phyloP scores from a whole-genome alignment of 768 basidiomycete species.

The Leccinum longicurvipes region DNA sequence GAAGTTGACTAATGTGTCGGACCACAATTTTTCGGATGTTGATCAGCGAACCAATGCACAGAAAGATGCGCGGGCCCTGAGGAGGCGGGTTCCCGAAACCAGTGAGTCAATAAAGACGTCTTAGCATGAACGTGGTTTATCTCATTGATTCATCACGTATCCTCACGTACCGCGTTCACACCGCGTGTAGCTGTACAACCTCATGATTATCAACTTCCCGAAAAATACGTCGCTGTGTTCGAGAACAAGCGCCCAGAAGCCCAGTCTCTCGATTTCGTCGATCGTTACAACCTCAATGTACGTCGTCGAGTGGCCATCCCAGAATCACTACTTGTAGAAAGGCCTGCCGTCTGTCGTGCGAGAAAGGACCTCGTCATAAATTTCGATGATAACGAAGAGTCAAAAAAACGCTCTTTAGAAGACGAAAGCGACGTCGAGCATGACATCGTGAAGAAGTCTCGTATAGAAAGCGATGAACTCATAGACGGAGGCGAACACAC shows the following conservation, averaged over 20 bases:
- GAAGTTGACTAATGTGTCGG: constrained; percentile 26
- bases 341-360: constrained; percentile 25
- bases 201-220: constrained; percentile 19
- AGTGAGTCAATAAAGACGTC: constrained; percentile 35
- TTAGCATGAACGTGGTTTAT: constrained; percentile 19
- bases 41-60: constrained; percentile 31
- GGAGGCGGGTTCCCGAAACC: constrained; percentile 45
- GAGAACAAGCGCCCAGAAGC: constrained; percentile 17
- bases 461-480: constrained; percentile 47
- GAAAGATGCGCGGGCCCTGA: constrained; percentile 37
- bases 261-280: constrained; percentile 31
- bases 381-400: constrained; percentile 24
- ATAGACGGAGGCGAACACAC: constrained; percentile 49
- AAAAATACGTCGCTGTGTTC: constrained; percentile 10
- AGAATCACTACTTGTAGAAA: constrained; percentile 15
- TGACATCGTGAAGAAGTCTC: constrained; percentile 49
- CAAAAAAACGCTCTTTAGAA: constrained; percentile 43
- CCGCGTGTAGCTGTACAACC: constrained; percentile 24
- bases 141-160: constrained; percentile 26
- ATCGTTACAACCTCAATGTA: constrained; percentile 37
- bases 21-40: constrained; percentile 21
- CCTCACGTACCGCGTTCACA: constrained; percentile 13
- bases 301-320: constrained; percentile 8
- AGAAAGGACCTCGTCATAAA: constrained; percentile 30
- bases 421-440: constrained; percentile 43